Conservation (phyloP, 2,329 filamentous ascomycete species). For the Paracamarosporium sp. region DNA sequence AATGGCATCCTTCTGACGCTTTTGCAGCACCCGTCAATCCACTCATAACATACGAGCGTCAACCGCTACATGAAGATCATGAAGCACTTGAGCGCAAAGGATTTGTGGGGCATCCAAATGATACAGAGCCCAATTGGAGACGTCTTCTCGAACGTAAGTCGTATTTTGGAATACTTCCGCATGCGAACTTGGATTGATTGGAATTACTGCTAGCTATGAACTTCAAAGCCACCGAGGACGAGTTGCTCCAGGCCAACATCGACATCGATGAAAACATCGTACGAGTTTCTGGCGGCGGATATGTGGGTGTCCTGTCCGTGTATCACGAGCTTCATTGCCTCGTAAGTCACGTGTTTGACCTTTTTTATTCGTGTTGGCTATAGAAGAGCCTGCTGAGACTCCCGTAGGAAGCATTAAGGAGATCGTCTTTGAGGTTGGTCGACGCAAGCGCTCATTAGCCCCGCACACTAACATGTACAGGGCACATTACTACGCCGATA, state of each 20-base stretch:
- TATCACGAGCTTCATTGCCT: conserved; percentile 10
- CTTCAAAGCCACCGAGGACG: conserved; percentile 1
- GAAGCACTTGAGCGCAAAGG: conserved; percentile 3
- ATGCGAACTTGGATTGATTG: not conserved
- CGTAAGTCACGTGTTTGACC: not conserved
- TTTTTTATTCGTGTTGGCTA: too few relatives aligned
- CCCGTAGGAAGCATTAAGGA: not conserved
- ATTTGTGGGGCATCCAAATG: conserved; percentile 4
- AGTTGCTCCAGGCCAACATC: not conserved
- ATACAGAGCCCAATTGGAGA: conserved; percentile 6
- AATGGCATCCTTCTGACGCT: not conserved
- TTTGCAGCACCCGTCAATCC: not conserved
- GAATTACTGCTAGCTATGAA: conserved; percentile 12
- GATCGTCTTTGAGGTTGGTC: not conserved
- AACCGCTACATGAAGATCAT: not conserved
- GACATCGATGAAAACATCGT: conserved; percentile 6
- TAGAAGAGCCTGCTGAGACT: not conserved
- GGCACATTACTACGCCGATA: conserved; percentile 3
- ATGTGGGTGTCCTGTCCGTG: conserved; percentile 4
- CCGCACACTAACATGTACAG: not conserved
- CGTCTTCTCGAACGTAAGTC: conserved; percentile 7
- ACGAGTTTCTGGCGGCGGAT: conserved; percentile 6
- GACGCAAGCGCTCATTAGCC: not conserved
- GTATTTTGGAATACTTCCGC: not conserved
- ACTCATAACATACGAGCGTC: conserved; percentile 4